These are phyloP conservation scores for Coprinopsis sp. DNA, from an alignment of 768 basidiomycete genomes.

Conservation along the genomic window DNA sequence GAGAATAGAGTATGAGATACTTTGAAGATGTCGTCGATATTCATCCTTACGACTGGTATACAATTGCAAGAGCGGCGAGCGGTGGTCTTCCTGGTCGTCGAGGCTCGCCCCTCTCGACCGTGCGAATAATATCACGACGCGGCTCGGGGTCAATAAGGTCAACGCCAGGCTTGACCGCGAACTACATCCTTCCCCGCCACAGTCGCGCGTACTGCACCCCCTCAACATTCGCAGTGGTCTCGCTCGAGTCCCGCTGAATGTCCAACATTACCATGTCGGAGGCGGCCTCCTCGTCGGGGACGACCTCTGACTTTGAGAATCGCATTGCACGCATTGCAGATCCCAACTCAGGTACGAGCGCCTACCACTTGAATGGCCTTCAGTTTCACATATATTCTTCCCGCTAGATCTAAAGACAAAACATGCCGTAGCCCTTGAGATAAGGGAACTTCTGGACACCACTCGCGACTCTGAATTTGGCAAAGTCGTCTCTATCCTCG, in stretches of 20 bases:
- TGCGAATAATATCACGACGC: too few species aligned
- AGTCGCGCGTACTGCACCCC: neutral
- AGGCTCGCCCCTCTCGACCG: too few species aligned
- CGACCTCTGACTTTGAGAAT: slow-evolving; percentile 57
- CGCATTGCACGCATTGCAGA: slow-evolving; percentile 72
- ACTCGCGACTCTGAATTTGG: slow-evolving; percentile 70
- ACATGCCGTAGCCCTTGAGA: slow-evolving; percentile 65
- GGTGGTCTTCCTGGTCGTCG: too few species aligned
- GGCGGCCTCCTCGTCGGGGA: slow-evolving; percentile 25
- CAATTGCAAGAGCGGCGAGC: too few species aligned
- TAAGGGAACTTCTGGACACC: slow-evolving; percentile 78
- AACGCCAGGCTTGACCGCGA: too few species aligned
- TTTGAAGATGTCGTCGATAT: slow-evolving; percentile 52
- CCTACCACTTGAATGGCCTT: neutral
- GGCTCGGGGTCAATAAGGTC: too few species aligned
- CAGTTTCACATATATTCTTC: slow-evolving; percentile 1
- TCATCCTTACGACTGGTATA: too few species aligned
- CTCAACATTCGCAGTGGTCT: neutral
- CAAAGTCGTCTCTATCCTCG: slow-evolving; percentile 65
- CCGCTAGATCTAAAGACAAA: slow-evolving; percentile 64
- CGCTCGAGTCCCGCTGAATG: slow-evolving; percentile 7
- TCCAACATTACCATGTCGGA: slow-evolving; percentile 4
- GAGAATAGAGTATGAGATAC: slow-evolving; percentile 17
- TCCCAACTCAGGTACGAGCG: slow-evolving; percentile 58
- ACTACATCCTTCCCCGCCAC: neutral